phyloP scores from a whole-genome alignment of 2,329 filamentous ascomycete species.

The Rugonectria rugulosa region DNA sequence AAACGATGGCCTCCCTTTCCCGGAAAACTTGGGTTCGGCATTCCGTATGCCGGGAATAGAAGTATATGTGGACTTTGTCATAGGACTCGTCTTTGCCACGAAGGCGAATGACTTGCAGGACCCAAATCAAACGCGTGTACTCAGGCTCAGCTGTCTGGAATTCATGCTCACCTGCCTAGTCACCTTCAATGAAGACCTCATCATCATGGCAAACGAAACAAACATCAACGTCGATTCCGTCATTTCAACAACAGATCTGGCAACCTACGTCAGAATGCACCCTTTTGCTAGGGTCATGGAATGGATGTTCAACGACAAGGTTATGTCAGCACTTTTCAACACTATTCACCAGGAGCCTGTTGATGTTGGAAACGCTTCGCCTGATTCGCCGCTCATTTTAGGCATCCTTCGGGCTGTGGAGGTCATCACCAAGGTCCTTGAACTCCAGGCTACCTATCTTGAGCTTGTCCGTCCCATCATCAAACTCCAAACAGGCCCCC shows the following conservation, averaged over 20 bases:
- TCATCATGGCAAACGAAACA: conserved; percentile 83
- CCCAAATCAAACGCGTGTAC: conserved; percentile 71
- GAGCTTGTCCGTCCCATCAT: conserved; percentile 85
- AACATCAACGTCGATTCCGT: conserved; percentile 77
- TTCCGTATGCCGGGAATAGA: conserved; percentile 85
- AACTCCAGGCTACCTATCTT: conserved; percentile 89
- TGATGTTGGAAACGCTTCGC: conserved; percentile 74
- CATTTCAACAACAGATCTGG: conserved; percentile 77
- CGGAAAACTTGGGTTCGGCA: conserved; percentile 80
- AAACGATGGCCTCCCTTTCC: conserved; percentile 83
- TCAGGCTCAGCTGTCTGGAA: conserved; percentile 82
- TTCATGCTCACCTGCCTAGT: conserved; percentile 82
- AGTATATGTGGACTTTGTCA: conserved; percentile 88
- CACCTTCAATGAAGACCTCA: conserved; percentile 93
- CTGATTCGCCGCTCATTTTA: conserved; percentile 82
- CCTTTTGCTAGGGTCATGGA: conserved; percentile 96
- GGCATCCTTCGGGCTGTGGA: conserved; percentile 83
- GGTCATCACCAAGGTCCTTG: conserved; percentile 82
- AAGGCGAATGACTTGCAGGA: conserved; percentile 72
- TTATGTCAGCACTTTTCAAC: conserved; percentile 80
- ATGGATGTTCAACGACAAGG: conserved; percentile 95
- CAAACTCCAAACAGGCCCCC: conserved; percentile 68
- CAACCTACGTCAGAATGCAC: conserved; percentile 84
- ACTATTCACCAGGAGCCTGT: conserved; percentile 78
- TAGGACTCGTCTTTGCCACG: conserved; percentile 78